phyloP scores from a whole-genome alignment of 345 rosid species.

The Aquilaria yunnanensis region DNA sequence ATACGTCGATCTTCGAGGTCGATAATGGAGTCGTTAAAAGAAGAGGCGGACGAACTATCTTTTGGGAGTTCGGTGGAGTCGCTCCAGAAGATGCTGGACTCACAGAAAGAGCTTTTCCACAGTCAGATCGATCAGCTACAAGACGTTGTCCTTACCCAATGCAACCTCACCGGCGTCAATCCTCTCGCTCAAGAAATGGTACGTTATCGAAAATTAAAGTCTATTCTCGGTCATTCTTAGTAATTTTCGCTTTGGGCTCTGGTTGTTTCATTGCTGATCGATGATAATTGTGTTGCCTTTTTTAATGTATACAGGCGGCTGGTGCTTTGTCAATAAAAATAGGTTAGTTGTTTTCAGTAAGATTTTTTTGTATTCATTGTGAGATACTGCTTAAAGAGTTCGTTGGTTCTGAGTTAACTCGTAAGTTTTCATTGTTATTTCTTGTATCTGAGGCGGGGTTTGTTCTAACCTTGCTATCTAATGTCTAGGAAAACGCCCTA shows the following conservation, averaged over 20 bases:
- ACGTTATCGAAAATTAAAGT: slow-evolving; percentile 12
- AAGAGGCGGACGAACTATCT: slow-evolving; percentile 36
- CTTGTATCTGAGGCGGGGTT: not conserved
- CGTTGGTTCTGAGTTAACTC: not conserved
- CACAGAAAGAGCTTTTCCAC: slow-evolving; percentile 75
- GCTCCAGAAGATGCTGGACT: slow-evolving; percentile 46
- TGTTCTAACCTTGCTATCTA: slow-evolving; percentile 3
- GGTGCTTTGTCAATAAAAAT: slow-evolving; percentile 89
- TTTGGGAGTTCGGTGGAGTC: slow-evolving; percentile 65
- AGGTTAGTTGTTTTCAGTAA: slow-evolving; percentile 49
- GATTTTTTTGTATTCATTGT: not conserved
- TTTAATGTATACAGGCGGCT: slow-evolving; percentile 62
- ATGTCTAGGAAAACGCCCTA: slow-evolving; percentile 86
- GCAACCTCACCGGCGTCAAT: slow-evolving; percentile 94
- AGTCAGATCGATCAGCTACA: slow-evolving; percentile 84
- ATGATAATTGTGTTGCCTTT: not conserved
- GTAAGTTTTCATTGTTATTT: slow-evolving; percentile 7
- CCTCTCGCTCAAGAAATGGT: slow-evolving; percentile 99
- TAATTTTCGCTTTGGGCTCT: not conserved
- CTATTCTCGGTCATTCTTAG: not conserved
- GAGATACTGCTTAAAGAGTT: not conserved
- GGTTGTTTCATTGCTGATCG: slow-evolving; percentile 2
- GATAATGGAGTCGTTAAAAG: slow-evolving; percentile 50
- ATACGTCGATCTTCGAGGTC: slow-evolving; percentile 14
- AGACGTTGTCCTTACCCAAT: slow-evolving; percentile 70